Evolutionary conservation across 2,329 filamentous ascomycete genomes (phyloP).

Genomic region (Arthrocladium fulminans): DNA sequence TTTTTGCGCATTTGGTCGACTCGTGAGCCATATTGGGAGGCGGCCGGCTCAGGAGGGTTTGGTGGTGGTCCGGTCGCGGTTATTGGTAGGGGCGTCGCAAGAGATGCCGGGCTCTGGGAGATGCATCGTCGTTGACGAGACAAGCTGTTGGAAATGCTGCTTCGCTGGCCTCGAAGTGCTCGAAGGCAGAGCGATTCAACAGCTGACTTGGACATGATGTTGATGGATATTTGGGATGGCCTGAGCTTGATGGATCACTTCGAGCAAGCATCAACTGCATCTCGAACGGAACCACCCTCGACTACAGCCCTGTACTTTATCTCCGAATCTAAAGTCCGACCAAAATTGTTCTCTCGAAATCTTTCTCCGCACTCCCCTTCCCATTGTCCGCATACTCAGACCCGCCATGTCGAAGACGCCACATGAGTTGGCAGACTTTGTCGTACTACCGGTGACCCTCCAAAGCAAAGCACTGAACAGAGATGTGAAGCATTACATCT

Average conservation of each 20-base stretch:
- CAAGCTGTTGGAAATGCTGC: no score
- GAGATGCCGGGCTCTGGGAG: conserved; percentile 3
- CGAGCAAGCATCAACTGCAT: no score
- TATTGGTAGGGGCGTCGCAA: conserved; percentile 43
- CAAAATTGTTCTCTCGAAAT: not conserved
- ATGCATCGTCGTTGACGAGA: not conserved
- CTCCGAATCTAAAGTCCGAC: not conserved
- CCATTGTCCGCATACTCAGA: not conserved
- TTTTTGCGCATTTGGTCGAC: conserved; percentile 43
- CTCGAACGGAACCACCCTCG: not conserved
- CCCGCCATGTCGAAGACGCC: conserved; percentile 28
- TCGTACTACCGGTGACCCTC: conserved; percentile 59
- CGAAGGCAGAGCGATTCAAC: not conserved
- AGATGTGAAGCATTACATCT: conserved; percentile 68
- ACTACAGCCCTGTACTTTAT: not conserved
- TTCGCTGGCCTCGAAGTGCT: not conserved
- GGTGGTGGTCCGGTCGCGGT: conserved; percentile 54
- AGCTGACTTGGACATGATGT: conserved; percentile 5
- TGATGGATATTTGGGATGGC: not conserved
- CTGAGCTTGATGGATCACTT: no score
- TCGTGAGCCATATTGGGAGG: conserved; percentile 40
- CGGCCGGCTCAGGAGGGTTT: conserved; percentile 43
- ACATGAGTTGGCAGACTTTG: conserved; percentile 51
- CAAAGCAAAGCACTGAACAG: conserved; percentile 55
- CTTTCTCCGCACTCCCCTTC: not conserved